These are phyloP conservation scores for Mesembryanthemum crystallinum DNA, from an alignment of 148 eudicot species.

Conservation along the genomic window DNA sequence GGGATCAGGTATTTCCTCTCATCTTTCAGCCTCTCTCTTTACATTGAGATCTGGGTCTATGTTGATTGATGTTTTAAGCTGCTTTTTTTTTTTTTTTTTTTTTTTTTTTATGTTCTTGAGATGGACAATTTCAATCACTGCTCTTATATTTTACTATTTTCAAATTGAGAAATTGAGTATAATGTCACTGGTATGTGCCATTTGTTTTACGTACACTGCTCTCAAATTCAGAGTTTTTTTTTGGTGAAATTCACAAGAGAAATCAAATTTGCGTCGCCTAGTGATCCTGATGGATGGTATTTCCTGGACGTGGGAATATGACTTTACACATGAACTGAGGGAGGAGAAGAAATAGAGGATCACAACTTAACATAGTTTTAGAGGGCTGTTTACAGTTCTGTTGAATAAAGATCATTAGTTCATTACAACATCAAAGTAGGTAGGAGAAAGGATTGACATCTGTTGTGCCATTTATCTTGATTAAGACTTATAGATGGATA, in stretches of 20 bases:
- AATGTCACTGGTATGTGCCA: not conserved
- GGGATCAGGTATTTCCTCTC: constrained; percentile 60
- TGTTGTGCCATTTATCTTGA: not conserved
- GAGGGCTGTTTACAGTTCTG: no score
- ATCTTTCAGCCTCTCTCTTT: not conserved
- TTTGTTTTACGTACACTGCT: not conserved
- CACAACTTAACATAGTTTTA: no score
- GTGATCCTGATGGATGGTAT: no score
- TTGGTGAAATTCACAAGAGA: no score
- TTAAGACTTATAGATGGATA: not conserved
- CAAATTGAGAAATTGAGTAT: not conserved
- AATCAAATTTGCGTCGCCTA: no score
- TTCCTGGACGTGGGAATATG: no score
- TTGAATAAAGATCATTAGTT: no score
- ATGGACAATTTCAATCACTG: not conserved
- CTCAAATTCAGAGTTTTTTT: no score
- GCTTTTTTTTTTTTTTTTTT: no score
- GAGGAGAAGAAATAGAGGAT: no score
- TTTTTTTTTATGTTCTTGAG: not conserved
- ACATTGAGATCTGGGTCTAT: constrained; percentile 10
- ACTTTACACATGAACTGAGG: no score
- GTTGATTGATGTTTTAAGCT: not conserved
- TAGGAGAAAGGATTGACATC: not conserved
- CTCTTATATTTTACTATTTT: not conserved
- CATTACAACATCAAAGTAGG: not conserved